Evolutionary conservation across 2,329 filamentous ascomycete genomes (phyloP), one percentile per base, ranked within the genome.

Genomic region (Aureobasidium uvarum): DNA sequence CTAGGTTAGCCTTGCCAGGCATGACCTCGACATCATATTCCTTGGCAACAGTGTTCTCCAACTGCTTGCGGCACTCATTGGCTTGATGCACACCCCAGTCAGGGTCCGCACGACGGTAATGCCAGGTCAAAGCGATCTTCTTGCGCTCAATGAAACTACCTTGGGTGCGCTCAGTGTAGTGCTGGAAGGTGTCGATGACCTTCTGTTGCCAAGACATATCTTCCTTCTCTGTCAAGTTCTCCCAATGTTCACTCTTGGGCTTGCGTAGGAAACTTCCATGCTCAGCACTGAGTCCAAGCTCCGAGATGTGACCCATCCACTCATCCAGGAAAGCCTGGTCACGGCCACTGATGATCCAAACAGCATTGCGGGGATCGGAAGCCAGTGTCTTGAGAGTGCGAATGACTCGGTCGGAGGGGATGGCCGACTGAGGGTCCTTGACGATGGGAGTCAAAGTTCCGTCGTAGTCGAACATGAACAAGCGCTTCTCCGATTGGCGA

Each of bases 381-480:
- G 93, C 90, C 48, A 99, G 83, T 13, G 85, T 84, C 75, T 89
- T 91, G 66, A 99, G 82, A 0, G 89, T 93, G 36, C 88, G 85
- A 56, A 96, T 88, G 25, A 97, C 86, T 25, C 88, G 86, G 71
- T 92, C 89, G 0, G 93, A 94, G 0, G 95, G 95, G 45, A 97
- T 88, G 3, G 95, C 95, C 5, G 92, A 88, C 70, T 89, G 88
- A 1, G 95, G 95, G 73, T 98, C 92, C 71, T 90, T 89, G 64
- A 98, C 95, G 71, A 99, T 98, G 0, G 93, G 91, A 3, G 95
- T 98, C 64, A 99, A 84, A 0, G 95, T 99, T 55, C 95, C 95
- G 75, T 99, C 95, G 73, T 99, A 99, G 79, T 99, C 95, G 74
- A 98, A 97, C 91, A 99, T 94, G 81, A 98, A 96, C 3, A 99